Evolutionary conservation across 768 basidiomycete genomes (phyloP).

Genomic region (Termitomyces sp.): DNA sequence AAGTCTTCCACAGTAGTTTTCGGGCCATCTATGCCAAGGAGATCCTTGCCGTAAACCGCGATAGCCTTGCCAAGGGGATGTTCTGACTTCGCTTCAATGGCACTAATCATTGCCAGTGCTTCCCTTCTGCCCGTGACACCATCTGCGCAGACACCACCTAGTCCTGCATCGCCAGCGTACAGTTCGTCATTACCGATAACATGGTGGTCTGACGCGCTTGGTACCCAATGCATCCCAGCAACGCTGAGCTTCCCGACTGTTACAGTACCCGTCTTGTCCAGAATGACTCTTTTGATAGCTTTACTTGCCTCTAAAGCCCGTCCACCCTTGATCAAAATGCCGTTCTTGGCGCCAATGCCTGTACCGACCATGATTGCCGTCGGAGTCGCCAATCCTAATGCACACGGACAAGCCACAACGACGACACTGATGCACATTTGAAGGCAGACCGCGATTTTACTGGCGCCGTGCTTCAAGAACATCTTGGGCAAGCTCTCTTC

Average conservation of each 20-base stretch:
- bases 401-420: conserved; percentile 98
- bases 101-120: conserved; percentile 77
- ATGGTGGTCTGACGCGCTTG: conserved; percentile 18
- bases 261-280: conserved; percentile 98
- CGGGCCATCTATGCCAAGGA: conserved; percentile 42
- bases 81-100: conserved; percentile 88
- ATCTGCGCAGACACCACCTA: conserved; percentile 52
- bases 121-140: conserved; percentile 54
- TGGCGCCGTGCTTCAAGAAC: conserved; percentile 82
- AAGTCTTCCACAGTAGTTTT: conserved; percentile 64
- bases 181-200: conserved; percentile 27
- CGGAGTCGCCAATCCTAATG: conserved; percentile 91
- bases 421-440: conserved; percentile 98
- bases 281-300: conserved; percentile 71
- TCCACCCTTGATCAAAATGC: conserved; percentile 97
- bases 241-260: conserved; percentile 93
- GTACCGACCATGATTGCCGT: conserved; percentile 99
- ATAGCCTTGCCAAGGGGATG: conserved; percentile 96
- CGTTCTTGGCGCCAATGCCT: conserved; percentile 93
- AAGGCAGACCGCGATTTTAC: conserved; percentile 84
- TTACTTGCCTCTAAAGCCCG: conserved; percentile 89
- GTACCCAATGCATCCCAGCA: conserved; percentile 71
- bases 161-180: conserved; percentile 37
- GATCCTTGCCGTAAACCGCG: conserved; percentile 71
- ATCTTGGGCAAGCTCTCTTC: conserved; percentile 67